Percentiles rank a stretch among this genome's conserved stretches.
Conservation (phyloP, 2,329 filamentous ascomycete species). For the Trichophyton benhamiae region DNA sequence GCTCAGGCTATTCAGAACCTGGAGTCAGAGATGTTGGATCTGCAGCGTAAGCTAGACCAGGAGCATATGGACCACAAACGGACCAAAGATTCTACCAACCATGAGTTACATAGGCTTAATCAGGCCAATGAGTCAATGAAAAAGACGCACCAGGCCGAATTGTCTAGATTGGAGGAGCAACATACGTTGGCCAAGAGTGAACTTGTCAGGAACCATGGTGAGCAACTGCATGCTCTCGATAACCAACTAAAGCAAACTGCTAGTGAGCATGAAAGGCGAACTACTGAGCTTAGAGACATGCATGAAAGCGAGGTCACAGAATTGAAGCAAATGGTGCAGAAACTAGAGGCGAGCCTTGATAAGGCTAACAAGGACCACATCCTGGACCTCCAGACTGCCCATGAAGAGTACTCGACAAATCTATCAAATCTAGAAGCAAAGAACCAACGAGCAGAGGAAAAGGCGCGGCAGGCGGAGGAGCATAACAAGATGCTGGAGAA, state of each 20-base stretch:
- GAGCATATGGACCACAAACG: conserved; percentile 61
- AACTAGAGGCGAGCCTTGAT: conserved; percentile 39
- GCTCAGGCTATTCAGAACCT: conserved; percentile 47
- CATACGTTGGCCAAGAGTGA: conserved; percentile 33
- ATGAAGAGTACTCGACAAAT: conserved; percentile 39
- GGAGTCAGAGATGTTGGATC: conserved; percentile 43
- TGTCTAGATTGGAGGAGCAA: conserved; percentile 43
- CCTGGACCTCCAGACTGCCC: conserved; percentile 47
- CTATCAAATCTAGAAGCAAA: conserved; percentile 38
- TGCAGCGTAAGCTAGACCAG: conserved; percentile 50
- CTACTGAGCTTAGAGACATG: conserved; percentile 26
- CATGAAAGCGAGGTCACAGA: conserved; percentile 53
- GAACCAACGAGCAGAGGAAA: conserved; percentile 32
- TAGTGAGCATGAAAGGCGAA: conserved; percentile 30
- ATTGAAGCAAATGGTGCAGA: conserved; percentile 47
- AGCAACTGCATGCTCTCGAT: conserved; percentile 38
- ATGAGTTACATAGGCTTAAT: conserved; percentile 48
- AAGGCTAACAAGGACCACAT: conserved; percentile 49
- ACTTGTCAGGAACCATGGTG: conserved; percentile 31
- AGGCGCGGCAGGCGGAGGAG: conserved; percentile 25
- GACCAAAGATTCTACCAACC: conserved; percentile 45
- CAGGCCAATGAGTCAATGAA: conserved; percentile 60
- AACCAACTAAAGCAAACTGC: conserved; percentile 36
- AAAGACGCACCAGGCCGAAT: conserved; percentile 54
- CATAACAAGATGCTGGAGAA: conserved; percentile 15